A percentile compares a stretch with the other conserved stretches of the same genome.
Evolutionary conservation across 129 eudicot species (phyloP).

Genomic region (carrot (Daucus carota)): DNA sequence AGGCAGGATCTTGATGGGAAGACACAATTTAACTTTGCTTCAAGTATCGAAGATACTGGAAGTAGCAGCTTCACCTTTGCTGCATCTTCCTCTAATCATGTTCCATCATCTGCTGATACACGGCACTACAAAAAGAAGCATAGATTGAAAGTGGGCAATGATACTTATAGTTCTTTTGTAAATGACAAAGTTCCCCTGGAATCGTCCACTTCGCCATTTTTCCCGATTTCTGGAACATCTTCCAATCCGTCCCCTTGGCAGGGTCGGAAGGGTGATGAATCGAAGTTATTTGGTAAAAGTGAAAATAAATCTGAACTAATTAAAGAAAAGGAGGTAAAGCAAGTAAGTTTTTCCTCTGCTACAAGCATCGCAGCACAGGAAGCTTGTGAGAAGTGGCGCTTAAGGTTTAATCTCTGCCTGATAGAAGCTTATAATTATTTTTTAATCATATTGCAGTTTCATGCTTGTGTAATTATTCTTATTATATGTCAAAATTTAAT

Average conservation of each 20-base stretch:
- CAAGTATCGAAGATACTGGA: conserved; percentile 36
- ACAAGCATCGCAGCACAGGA: conserved; percentile 51
- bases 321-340: conserved; percentile 29
- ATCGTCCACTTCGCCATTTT: conserved; percentile 26
- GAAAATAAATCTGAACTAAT: conserved; percentile 25
- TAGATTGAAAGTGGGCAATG: conserved; percentile 37
- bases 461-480: background rate
- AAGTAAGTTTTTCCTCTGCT: conserved; percentile 29
- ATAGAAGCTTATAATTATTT: background rate
- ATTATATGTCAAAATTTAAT: background rate
- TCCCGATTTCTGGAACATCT: conserved; percentile 37
- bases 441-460: background rate
- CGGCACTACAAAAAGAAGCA: conserved; percentile 57
- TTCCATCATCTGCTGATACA: conserved; percentile 35
- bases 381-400: conserved; percentile 90
- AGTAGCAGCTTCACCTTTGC: conserved; percentile 49
- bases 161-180: conserved; percentile 30
- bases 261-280: conserved; percentile 24
- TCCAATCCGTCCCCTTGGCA: conserved; percentile 31
- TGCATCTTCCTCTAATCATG: conserved; percentile 45
- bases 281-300: conserved; percentile 24
- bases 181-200: conserved; percentile 28
- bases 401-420: conserved; percentile 44
- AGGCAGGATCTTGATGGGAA: conserved; percentile 46
- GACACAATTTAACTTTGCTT: conserved; percentile 32